These are phyloP conservation scores for Hyaloperonospora brassicae DNA, from an alignment of 352 stramenopile species.

Conservation along the genomic window DNA sequence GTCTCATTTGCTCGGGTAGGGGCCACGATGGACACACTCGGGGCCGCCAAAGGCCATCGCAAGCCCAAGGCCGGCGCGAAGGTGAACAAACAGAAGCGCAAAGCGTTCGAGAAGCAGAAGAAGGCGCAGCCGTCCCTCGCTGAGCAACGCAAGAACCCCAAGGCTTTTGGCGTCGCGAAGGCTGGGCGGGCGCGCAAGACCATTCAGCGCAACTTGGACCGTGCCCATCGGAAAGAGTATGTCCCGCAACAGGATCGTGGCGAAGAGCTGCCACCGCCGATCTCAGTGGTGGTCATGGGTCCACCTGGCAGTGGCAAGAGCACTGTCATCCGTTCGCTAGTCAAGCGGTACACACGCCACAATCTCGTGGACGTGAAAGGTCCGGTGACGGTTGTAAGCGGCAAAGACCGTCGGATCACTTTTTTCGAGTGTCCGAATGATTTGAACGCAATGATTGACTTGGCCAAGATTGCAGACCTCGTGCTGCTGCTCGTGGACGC, in stretches of 20 bases:
- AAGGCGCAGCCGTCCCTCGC: too few species aligned
- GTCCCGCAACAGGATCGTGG: slow-evolving; percentile 83
- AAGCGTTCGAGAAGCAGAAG: too few species aligned
- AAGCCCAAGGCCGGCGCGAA: slow-evolving; percentile 87
- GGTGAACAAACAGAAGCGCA: slow-evolving; percentile 93
- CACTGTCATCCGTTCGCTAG: slow-evolving; percentile 95
- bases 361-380: slow-evolving; percentile 95
- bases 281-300: slow-evolving; percentile 97
- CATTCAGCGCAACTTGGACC: slow-evolving; percentile 96
- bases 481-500: slow-evolving; percentile 98
- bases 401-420: slow-evolving; percentile 97
- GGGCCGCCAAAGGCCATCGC: slow-evolving; percentile 58
- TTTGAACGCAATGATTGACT: slow-evolving; percentile 89
- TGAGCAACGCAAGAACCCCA: slow-evolving; percentile 89
- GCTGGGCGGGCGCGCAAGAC: slow-evolving; percentile 91
- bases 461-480: slow-evolving; percentile 98
- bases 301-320: slow-evolving; percentile 95
- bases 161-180: slow-evolving; percentile 96
- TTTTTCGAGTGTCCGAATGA: slow-evolving; percentile 98
- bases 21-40: slow-evolving; percentile 31
- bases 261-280: slow-evolving; percentile 75
- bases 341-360: slow-evolving; percentile 99
- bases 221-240: slow-evolving; percentile 96
- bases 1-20: slow-evolving; percentile 6
- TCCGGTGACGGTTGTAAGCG: slow-evolving; percentile 97